phyloP scores from a whole-genome alignment of 2,329 filamentous ascomycete species.

The Aspergillus aculeatus region DNA sequence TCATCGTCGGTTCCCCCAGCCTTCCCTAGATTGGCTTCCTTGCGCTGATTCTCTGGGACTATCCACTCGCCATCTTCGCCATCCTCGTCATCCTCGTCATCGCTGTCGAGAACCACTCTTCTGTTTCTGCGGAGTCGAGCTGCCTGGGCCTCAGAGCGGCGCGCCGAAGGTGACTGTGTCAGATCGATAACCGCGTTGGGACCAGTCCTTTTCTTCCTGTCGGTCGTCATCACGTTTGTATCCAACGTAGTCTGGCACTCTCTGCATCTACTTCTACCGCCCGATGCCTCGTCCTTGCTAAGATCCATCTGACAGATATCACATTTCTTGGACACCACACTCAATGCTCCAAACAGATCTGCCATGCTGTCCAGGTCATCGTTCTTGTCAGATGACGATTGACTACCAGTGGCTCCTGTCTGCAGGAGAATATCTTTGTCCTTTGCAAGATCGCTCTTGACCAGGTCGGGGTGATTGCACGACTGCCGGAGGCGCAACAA shows the following conservation, averaged over 20 bases:
- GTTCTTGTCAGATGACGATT: slow-evolving; percentile 51
- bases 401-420: slow-evolving; percentile 53
- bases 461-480: slow-evolving; percentile 89
- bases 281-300: slow-evolving; percentile 53
- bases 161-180: slow-evolving; percentile 26
- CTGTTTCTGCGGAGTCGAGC: slow-evolving; percentile 39
- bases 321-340: slow-evolving; percentile 73
- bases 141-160: slow-evolving; percentile 19
- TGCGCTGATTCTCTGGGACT: slow-evolving; percentile 66
- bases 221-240: slow-evolving; percentile 50
- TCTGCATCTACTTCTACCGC: slow-evolving; percentile 61
- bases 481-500: slow-evolving; percentile 88
- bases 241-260: slow-evolving; percentile 75
- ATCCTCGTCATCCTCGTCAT: slow-evolving; percentile 62
- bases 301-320: slow-evolving; percentile 77
- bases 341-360: slow-evolving; percentile 81
- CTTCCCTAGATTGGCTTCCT: slow-evolving; percentile 63
- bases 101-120: slow-evolving; percentile 52
- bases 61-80: slow-evolving; percentile 80
- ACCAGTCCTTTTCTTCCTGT: slow-evolving; percentile 46
- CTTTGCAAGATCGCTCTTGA: slow-evolving; percentile 78
- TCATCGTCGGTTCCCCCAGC: slow-evolving; percentile 86
- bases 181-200: slow-evolving; percentile 38
- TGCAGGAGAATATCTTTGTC: slow-evolving; percentile 82
- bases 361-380: slow-evolving; percentile 78